Percentiles rank a stretch among this genome's conserved stretches.
Conservation (phyloP, 257 asterid species). For the Eucommia ulmoides region DNA sequence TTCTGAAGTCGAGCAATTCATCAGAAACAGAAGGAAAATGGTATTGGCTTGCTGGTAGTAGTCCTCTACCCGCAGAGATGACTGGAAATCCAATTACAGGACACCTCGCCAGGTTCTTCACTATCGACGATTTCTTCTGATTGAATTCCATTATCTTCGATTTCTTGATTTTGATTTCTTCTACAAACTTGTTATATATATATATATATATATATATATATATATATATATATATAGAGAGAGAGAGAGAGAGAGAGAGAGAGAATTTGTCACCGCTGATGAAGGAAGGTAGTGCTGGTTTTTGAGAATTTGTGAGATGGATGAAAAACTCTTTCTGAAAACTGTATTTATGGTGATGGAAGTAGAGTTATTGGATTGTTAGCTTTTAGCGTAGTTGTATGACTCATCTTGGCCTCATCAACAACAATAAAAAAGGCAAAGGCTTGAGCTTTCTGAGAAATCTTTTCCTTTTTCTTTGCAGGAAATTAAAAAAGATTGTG, state of each 20-base stretch:
- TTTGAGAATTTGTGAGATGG: neutral
- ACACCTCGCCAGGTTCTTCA: constrained; percentile 11
- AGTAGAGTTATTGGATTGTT: neutral
- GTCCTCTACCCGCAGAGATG: constrained; percentile 14
- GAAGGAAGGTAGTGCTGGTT: constrained; percentile 8
- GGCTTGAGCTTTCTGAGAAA: neutral
- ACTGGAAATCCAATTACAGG: constrained; percentile 26
- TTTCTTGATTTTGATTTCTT: too few relatives aligned
- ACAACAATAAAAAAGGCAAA: neutral
- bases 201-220: too few relatives aligned
- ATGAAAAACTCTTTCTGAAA: constrained; percentile 6
- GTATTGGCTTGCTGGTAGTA: neutral
- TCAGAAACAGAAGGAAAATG: constrained; percentile 12
- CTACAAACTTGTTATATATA: neutral
- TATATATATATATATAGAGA: too few relatives aligned
- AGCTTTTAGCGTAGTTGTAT: constrained; percentile 3
- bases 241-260: neutral
- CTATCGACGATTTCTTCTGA: neutral
- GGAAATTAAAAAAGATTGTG: neutral
- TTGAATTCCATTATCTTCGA: neutral
- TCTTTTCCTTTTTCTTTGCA: neutral
- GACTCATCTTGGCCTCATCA: constrained; percentile 12
- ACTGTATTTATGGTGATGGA: constrained; percentile 9
- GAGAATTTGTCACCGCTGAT: neutral
- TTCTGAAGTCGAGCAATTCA: constrained; percentile 19